phyloP scores from a whole-genome alignment of 805 yeast species.

The Cyberlindnera galapagoensis region DNA sequence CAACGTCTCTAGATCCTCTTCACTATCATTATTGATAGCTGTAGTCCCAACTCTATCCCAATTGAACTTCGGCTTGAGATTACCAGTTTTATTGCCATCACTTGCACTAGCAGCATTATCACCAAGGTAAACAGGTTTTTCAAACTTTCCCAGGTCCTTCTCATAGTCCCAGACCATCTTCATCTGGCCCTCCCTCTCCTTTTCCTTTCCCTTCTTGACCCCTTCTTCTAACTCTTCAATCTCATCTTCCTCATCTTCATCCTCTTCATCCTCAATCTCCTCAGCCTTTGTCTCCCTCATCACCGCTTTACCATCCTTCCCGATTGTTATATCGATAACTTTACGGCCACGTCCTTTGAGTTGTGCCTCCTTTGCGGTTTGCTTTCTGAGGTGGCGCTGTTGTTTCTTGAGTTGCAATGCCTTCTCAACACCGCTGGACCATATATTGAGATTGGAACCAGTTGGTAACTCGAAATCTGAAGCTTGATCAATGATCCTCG shows the following conservation, averaged over 20 bases:
- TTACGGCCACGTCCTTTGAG: conserved; percentile 69
- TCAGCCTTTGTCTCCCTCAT: conserved; percentile 29
- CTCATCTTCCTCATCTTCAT: conserved; percentile 30
- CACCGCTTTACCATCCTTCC: conserved; percentile 69
- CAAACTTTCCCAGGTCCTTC: conserved; percentile 48
- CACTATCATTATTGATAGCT: conserved; percentile 1
- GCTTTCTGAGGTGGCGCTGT: conserved; percentile 63
- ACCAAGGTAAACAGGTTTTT: conserved; percentile 39
- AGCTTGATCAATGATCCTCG: conserved; percentile 87
- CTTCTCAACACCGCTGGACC: conserved; percentile 82
- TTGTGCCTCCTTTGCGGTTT: conserved; percentile 50
- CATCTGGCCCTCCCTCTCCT: conserved; percentile 26
- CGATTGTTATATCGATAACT: conserved; percentile 70
- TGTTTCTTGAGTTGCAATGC: conserved; percentile 84
- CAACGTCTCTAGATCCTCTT: conserved; percentile 7
- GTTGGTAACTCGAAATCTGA: conserved; percentile 74
- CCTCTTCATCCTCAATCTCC: conserved; percentile 27
- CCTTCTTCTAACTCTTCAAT: conserved; percentile 25
- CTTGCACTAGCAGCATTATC: neutral
- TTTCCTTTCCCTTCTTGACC: conserved; percentile 28
- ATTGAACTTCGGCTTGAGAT: neutral
- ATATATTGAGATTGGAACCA: conserved; percentile 46
- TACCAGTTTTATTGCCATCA: neutral
- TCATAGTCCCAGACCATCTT: conserved; percentile 55
- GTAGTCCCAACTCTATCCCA: conserved; percentile 13